Evolutionary conservation across 306 rosid genomes (phyloP).

Genomic region (Cucurbita maxima): DNA sequence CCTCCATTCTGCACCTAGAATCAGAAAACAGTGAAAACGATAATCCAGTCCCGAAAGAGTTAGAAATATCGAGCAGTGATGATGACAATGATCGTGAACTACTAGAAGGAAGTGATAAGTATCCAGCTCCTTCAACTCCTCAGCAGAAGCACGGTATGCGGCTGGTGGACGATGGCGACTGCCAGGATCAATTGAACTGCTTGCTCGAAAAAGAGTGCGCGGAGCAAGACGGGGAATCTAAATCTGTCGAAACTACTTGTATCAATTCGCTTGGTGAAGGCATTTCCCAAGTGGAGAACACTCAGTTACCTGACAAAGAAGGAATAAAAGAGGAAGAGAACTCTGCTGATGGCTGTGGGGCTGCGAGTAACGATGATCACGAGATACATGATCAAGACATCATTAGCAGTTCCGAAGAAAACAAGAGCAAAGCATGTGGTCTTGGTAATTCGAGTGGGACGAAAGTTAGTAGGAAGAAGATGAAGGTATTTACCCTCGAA

Average conservation of each 20-base stretch:
- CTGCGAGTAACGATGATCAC: slow-evolving; percentile 16
- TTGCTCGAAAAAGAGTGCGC: slow-evolving; percentile 51
- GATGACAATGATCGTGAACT: slow-evolving; percentile 38
- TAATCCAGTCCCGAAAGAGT: slow-evolving; percentile 19
- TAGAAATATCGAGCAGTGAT: slow-evolving; percentile 18
- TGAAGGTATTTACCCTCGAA: slow-evolving; percentile 37
- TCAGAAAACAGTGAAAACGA: slow-evolving; percentile 21
- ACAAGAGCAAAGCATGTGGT: slow-evolving; percentile 25
- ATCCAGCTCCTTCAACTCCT: slow-evolving; percentile 96
- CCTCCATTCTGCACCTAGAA: slow-evolving; percentile 36
- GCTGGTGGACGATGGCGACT: slow-evolving; percentile 67
- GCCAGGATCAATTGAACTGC: slow-evolving; percentile 67
- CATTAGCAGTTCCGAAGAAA: slow-evolving; percentile 17
- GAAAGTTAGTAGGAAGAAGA: slow-evolving; percentile 60
- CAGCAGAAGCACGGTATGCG: slow-evolving; percentile 70
- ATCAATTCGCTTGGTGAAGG: slow-evolving; percentile 28
- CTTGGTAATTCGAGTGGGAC: slow-evolving; percentile 17
- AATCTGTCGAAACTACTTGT: slow-evolving; percentile 66
- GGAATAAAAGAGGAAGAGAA: slow-evolving; percentile 42
- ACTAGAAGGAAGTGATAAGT: slow-evolving; percentile 54
- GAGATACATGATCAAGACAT: slow-evolving; percentile 16
- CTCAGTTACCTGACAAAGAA: slow-evolving; percentile 11
- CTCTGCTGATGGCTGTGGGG: slow-evolving; percentile 28
- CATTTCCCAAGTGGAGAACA: slow-evolving; percentile 21
- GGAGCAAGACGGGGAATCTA: slow-evolving; percentile 58